Evolutionary conservation across 129 eudicot species (phyloP).

Genomic region (Saussurea involucrata): DNA sequence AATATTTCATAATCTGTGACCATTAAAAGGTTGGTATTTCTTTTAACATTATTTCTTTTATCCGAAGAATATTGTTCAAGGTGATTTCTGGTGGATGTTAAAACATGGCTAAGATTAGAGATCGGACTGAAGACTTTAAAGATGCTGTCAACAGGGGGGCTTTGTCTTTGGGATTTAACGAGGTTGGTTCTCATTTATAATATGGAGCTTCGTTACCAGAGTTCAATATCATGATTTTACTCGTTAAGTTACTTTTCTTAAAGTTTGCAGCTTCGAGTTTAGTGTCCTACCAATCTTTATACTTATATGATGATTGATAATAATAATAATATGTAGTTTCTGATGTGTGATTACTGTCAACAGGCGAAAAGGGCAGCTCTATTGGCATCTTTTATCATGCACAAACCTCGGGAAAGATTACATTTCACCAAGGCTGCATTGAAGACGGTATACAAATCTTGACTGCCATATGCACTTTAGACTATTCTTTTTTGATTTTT

Average conservation of each 20-base stretch:
- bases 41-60: slow-evolving; percentile 11
- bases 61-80: not conserved
- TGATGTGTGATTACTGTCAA: slow-evolving; percentile 20
- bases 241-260: not conserved
- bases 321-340: not conserved
- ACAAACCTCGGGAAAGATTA: slow-evolving; percentile 74
- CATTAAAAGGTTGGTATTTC: not conserved
- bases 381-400: slow-evolving; percentile 89
- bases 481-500: not conserved
- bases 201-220: not conserved
- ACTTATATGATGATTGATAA: not conserved
- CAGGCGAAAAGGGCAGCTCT: slow-evolving; percentile 85
- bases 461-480: not conserved
- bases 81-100: slow-evolving; percentile 18
- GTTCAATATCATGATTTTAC: not conserved
- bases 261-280: not conserved
- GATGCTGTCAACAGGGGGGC: slow-evolving; percentile 86
- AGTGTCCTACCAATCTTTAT: not conserved
- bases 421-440: slow-evolving; percentile 73
- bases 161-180: slow-evolving; percentile 65
- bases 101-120: slow-evolving; percentile 75
- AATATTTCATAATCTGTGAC: not conserved
- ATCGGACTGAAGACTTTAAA: slow-evolving; percentile 90
- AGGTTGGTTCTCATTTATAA: slow-evolving; percentile 41
- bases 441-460: slow-evolving; percentile 54